Evolutionary conservation across 2,329 filamentous ascomycete species (phyloP), one percentile per base, ranked within the genome.

Genomic region (Sclerotinia subarctica): DNA sequence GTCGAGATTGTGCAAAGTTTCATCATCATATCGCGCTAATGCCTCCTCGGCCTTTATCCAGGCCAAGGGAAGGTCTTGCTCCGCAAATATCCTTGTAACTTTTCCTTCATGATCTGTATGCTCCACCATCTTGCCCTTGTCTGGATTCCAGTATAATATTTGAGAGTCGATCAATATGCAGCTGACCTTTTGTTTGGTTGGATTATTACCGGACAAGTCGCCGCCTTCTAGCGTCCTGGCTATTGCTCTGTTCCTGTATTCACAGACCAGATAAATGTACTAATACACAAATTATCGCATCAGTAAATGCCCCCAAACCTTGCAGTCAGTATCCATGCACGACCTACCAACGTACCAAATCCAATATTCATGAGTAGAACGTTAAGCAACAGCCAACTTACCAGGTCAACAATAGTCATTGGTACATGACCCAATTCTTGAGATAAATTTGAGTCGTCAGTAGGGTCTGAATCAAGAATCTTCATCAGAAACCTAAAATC

Each of bases 231-330:
- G 59, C 13, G 46, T 63, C 17, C 59, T 63, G 5, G 59, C 46
- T 38, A 63, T 63, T 21, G 29, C 59, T 51, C 32, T 51, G 17
- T 63, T 63, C n/a, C 59, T 38, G 2, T 63, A 63, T 19, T 63
- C 59, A 47, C 59, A 63, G 47, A 19, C 46, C 32, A 63, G 15
- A 24, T 38, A 63, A 21, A 63, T 13, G 21, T 63, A 63, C 59
- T 63, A 26, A 51, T 42, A 17, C 15, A 51, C 3, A 21, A 11
- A 7, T 24, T 15, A 1, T 7, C 42, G 13, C 8, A 26, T 63
- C 46, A 63, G 32, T 38, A 51, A 24, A 5, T 26, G 8, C 11
- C 47, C 24, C 15, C 7, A 21, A 38, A 38, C n/a, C 8, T 11
- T 51, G 17, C n/a, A 62, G 5, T 5, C 2, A 8, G 24, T 8